These are phyloP conservation scores for Mycena rebaudengoi DNA, from an alignment of 768 basidiomycete genomes.

Conservation along the genomic window DNA sequence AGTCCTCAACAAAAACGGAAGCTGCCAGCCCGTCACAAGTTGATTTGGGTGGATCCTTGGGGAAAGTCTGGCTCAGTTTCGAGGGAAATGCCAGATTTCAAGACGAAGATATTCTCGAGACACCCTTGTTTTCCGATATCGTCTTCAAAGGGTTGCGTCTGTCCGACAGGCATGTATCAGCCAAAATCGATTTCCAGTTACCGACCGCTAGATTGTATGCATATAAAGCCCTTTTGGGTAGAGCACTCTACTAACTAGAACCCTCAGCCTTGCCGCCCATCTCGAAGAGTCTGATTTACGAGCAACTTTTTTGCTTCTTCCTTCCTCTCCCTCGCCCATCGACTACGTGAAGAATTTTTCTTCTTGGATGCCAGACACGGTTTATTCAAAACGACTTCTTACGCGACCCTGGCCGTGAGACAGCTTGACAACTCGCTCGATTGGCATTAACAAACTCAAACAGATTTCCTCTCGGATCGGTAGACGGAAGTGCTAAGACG, in stretches of 20 bases:
- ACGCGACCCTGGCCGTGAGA: slow-evolving; percentile 40
- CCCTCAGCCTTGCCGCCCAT: slow-evolving; percentile 4
- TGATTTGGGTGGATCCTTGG: slow-evolving; percentile 1
- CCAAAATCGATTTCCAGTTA: slow-evolving; percentile 32
- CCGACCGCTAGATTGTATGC: slow-evolving; percentile 32
- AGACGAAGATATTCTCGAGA: slow-evolving; percentile 25
- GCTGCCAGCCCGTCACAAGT: background rate
- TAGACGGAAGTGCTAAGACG: slow-evolving; percentile 21
- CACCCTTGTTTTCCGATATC: slow-evolving; percentile 33
- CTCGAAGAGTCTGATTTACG: slow-evolving; percentile 44
- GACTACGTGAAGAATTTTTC: slow-evolving; percentile 40
- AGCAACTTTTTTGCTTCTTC: slow-evolving; percentile 46
- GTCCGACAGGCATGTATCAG: slow-evolving; percentile 28
- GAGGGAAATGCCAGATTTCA: slow-evolving; percentile 1
- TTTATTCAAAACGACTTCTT: slow-evolving; percentile 31
- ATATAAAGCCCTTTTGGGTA: too few relatives aligned
- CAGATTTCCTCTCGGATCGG: slow-evolving; percentile 36
- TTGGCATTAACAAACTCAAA: background rate
- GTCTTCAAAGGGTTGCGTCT: slow-evolving; percentile 33
- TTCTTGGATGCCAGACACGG: slow-evolving; percentile 38
- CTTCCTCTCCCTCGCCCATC: slow-evolving; percentile 39
- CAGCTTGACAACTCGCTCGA: slow-evolving; percentile 6
- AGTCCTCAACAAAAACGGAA: background rate
- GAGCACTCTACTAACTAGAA: too few relatives aligned
- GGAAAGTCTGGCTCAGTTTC: background rate